Base-by-base conservation (phyloP, 83 land plant genomes). In the Picea abies region DNA sequence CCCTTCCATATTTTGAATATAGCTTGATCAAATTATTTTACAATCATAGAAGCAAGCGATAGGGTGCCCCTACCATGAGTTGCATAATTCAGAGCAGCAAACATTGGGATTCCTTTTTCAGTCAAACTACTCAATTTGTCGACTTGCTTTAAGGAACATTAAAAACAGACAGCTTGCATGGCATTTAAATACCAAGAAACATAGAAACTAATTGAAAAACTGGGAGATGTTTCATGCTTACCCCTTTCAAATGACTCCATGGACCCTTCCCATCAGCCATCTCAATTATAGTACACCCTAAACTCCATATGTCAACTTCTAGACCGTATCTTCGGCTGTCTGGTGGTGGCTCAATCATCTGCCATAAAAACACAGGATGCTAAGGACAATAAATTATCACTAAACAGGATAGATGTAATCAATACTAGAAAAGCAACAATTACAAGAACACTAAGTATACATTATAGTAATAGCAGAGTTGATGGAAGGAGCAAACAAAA, bases 241-340 rank as follows among this genome's bases (percentile, higher is more conserved):
- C 91, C 85, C 88, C 90, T 41, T 29, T 58, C 52, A 87, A 71
- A 67, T 83, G 79, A 79, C 90, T 90, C 91, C 91, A 90, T 67
- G 91, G 91, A 80, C 88, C 87, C 65, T 88, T 87, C 49, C 91
- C 91, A 26, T 85, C 81, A 61, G 90, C 90, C 91, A 90, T 90
- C 61, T 90, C 91, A 83, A 90, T 71, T 32, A 90, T 82, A 20
- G 91, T 90, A 65, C 91, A 90, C 71, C 91, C 91, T 62, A 90
- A 70, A 80, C 91, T 90, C 91, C 91, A 90, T 37, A 90, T 90
- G 70, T 90, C 91, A n/a, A 89, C 91, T n/a, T 81, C 85, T 37
- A 83, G 75, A 20, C 91, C 91, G 67, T 90, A 90, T 67, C 78
- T 52, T 14, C 86, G 80, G n/a, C 80, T 82, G 56, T 84, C 83